Conservation (phyloP, 2,329 filamentous ascomycete genomes). For the Cladosporium velox region DNA sequence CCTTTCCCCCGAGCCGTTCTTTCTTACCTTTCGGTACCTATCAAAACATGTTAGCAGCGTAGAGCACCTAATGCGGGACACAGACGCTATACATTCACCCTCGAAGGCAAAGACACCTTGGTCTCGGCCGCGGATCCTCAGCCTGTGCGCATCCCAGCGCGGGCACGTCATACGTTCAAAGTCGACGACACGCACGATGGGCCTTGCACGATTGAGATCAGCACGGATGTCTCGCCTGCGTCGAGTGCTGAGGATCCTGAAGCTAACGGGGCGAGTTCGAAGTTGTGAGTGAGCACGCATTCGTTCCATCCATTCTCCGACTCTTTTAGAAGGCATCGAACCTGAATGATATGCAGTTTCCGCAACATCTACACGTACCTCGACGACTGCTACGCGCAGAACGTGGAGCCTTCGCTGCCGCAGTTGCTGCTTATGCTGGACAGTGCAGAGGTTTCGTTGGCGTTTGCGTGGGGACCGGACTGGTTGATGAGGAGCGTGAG, state of each 20-base stretch:
- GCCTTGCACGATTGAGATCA: conserved; percentile 33
- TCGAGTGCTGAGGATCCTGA: background rate
- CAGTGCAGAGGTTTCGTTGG: conserved; percentile 33
- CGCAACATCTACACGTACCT: conserved; percentile 33
- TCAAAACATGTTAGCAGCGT: no score
- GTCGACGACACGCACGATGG: conserved; percentile 31
- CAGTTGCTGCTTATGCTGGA: conserved; percentile 34
- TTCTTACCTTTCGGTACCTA: no score
- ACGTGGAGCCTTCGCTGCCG: conserved; percentile 28
- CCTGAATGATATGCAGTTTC: no score
- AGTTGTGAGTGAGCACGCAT: background rate
- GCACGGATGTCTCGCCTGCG: conserved; percentile 21
- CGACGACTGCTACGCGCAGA: conserved; percentile 33
- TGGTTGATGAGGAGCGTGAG: conserved; percentile 29
- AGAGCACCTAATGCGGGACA: no score
- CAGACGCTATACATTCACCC: background rate
- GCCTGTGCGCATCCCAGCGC: conserved; percentile 29
- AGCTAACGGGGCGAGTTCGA: background rate
- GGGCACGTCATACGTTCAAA: conserved; percentile 33
- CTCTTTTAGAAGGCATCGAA: no score
- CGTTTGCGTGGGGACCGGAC: conserved; percentile 30
- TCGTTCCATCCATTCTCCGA: no score
- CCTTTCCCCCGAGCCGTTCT: no score
- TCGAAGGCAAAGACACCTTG: conserved; percentile 21
- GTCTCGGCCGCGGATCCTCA: conserved; percentile 32